Base-by-base conservation (phyloP, 192 early-diverging fungal genomes). In the Cladochytrium replicatum region DNA sequence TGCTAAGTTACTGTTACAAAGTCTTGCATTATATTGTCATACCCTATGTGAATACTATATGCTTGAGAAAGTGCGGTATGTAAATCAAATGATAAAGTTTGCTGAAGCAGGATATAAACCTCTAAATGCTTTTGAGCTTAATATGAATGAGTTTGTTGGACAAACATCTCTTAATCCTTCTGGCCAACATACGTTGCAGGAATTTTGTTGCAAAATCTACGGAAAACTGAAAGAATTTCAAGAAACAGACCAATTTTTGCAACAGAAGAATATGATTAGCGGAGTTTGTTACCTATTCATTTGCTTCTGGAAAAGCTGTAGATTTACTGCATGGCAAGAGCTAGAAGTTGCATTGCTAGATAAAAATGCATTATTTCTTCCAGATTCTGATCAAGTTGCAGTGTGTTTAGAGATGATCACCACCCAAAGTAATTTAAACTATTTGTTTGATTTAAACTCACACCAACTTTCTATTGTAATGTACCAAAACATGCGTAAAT, bases 361-460 rank as follows among this genome's bases (percentile, higher is more conserved):
- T 29, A 72, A 54, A 46, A 72, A 71, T 31, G 50, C 67, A 0
- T 30, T 57, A 6, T 72, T 60, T 44, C 43, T 69, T 8, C 60
- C 64, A 13, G 67, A 69, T 19, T 13, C 30, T 1, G 67, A 69
- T 37, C 67, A 69, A 46, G 67, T 71, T 7, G 67, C 67, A 2
- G 67, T 69, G 15, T 25, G 53, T 22, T 32, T 69, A 17, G 67
- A 69, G 37, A 69, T 69, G 67, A 53, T 52, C 11, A 69, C 67
- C 0, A 72, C 67, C 0, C 65, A 72, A 17, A 15, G 25, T 4
- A 67, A 60, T 29, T 26, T 69, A 6, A 32, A 39, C 3, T 21
- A 32, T 5, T 27, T 69, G 2, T 69, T 66, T 45, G 52, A 52
- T 23, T n/a, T 64, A n/a, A 63, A 43, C 27, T 50, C 43, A 29